Evolutionary conservation across 148 eudicot species (phyloP), one percentile per base, ranked within the genome.

Genomic region (Fagopyrum esculentum): DNA sequence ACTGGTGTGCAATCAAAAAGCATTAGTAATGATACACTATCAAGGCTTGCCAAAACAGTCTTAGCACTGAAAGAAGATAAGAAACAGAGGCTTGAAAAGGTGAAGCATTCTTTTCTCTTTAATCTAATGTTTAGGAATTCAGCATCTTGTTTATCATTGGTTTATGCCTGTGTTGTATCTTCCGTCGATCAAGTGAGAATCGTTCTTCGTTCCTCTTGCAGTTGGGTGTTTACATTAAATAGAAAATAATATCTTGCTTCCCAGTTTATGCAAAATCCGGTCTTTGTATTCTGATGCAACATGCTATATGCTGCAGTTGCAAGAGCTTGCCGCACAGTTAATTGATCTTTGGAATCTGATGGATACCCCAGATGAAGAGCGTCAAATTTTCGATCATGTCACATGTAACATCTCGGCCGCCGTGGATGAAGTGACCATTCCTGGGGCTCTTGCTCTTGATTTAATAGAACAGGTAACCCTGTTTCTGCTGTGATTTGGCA

Each of bases 301-400:
- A 19, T 85, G 52, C 55, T 74, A 61, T 40, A 57, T 17, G 70
- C 50, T 72, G 66, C 91, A 93, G 98, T 97, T 93, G 86, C 97
- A 93, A 93, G 95, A 89, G 79, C 82, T 91, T 76, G 98, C 97
- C 2, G 80, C 84, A 60, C 98, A 93, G 81, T 83, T 93, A 59
- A 88, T 82, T 74, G 97, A 93, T 81, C 91, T 93, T 68, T 93
- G 98, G 98, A 91, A 93, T 83, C 78, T 93, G 80, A 93, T 93
- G 98, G 98, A 93, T 77, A 79, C 98, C 6, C 87, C 93, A 11
- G 80, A 86, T 76, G 93, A 88, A 54, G 98, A 91, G 57, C 82
- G 97, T 44, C 82, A 85, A 71, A 77, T 93, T 76, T 93, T 93
- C 80, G 98, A 93, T 73, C 98, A 93, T 80, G 98, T 93, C 75